Percentiles rank a stretch among this genome's conserved stretches.
Conservation (phyloP, 2,329 filamentous ascomycete species). For the Xylaria hypoxylon region DNA sequence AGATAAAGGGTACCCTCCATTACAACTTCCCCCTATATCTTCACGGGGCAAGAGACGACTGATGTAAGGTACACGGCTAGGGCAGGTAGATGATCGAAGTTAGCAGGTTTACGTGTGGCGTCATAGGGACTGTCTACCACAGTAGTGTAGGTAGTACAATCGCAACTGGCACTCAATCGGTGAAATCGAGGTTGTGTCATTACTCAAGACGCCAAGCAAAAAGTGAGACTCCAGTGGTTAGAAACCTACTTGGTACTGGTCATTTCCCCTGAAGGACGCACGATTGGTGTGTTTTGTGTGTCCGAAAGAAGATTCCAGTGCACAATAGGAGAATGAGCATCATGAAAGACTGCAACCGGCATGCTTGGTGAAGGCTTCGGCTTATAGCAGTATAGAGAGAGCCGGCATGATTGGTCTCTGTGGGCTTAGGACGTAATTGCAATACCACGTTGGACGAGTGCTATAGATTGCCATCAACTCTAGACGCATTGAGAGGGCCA, state of each 20-base stretch:
- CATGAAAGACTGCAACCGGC: conserved; percentile 34
- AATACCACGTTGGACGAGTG: conserved; percentile 47
- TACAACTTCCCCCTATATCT: conserved; percentile 43
- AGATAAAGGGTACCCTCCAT: conserved; percentile 47
- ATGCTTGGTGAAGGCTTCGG: conserved; percentile 28
- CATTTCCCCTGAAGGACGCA: background rate
- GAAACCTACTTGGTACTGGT: background rate
- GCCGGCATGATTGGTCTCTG: conserved; percentile 44
- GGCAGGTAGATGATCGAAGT: conserved; percentile 38
- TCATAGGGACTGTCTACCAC: conserved; percentile 10
- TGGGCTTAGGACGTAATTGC: conserved; percentile 44
- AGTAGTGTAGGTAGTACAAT: conserved; percentile 1
- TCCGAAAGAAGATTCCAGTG: conserved; percentile 16
- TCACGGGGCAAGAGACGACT: conserved; percentile 45
- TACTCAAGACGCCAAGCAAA: conserved; percentile 15
- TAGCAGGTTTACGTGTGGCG: conserved; percentile 19
- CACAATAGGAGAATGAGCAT: conserved; percentile 33
- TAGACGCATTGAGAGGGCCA: conserved; percentile 42
- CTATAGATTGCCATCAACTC: conserved; percentile 47
- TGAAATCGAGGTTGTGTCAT: conserved; percentile 4
- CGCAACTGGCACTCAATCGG: background rate
- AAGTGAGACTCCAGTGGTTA: background rate
- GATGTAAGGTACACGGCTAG: conserved; percentile 50
- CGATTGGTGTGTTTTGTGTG: conserved; percentile 13
- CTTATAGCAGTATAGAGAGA: conserved; percentile 18